A percentile compares a stretch with the other conserved stretches of the same genome.
These are phyloP conservation scores for Filobasidium uniguttulatum DNA, from an alignment of 1,284 basidiomycete species.

Conservation along the genomic window DNA sequence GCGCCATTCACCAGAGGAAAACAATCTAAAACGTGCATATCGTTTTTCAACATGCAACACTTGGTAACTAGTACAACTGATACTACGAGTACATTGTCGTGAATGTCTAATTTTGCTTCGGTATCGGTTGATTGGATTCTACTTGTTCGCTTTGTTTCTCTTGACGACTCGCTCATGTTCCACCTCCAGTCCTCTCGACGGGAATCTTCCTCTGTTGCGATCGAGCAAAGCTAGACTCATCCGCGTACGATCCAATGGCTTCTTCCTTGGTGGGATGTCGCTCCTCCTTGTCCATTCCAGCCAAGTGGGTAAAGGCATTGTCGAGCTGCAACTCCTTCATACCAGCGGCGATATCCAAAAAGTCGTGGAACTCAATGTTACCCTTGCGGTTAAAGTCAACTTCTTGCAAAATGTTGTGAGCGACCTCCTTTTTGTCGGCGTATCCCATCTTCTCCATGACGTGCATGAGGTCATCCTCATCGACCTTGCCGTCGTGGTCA, in stretches of 20 bases:
- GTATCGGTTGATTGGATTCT: no score
- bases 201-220: slow-evolving; percentile 46
- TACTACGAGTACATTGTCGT: no score
- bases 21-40: no score
- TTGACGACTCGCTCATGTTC: slow-evolving; percentile 54
- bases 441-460: slow-evolving; percentile 33
- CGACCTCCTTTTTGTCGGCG: slow-evolving; percentile 40
- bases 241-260: slow-evolving; percentile 22
- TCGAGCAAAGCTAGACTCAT: slow-evolving; percentile 39
- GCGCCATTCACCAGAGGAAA: no score
- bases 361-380: slow-evolving; percentile 59
- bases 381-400: slow-evolving; percentile 49
- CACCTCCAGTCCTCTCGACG: slow-evolving; percentile 73
- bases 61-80: no score
- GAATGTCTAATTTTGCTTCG: no score
- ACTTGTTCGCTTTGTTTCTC: no score
- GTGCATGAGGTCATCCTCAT: slow-evolving; percentile 29
- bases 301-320: slow-evolving; percentile 42
- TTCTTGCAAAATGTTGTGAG: slow-evolving; percentile 59
- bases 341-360: slow-evolving; percentile 68
- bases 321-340: slow-evolving; percentile 58
- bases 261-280: slow-evolving; percentile 19
- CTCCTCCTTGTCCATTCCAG: slow-evolving; percentile 24
- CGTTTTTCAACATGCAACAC: no score
- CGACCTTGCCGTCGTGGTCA: slow-evolving; percentile 35